Conservation (phyloP, 1,139 yeast species). For the Candida albicans region DNA sequence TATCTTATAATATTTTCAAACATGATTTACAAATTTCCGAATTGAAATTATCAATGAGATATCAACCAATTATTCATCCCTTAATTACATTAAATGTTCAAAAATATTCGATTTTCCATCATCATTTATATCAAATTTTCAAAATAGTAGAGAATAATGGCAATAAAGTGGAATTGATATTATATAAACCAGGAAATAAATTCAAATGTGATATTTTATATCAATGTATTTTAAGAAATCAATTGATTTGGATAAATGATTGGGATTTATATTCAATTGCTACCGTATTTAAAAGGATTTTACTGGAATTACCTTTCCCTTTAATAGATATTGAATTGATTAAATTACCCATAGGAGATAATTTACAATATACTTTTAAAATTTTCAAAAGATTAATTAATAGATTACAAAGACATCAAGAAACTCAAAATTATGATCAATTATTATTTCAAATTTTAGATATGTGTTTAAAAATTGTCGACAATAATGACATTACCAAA, state of each 20-base stretch:
- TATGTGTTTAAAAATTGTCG: constrained; percentile 36
- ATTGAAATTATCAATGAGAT: constrained; percentile 20
- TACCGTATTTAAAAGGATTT: constrained; percentile 49
- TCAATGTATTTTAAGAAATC: constrained; percentile 56
- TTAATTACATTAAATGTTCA: constrained; percentile 20
- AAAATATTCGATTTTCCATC: constrained; percentile 34
- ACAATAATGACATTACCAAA: constrained; percentile 34
- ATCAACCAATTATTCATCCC: constrained; percentile 25
- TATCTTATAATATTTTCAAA: constrained; percentile 71
- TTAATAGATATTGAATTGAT: constrained; percentile 46
- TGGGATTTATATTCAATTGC: constrained; percentile 65
- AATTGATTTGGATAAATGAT: constrained; percentile 56
- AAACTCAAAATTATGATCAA: constrained; percentile 17
- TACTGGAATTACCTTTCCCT: constrained; percentile 45
- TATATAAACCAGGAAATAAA: constrained; percentile 61
- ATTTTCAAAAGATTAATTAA: constrained; percentile 24
- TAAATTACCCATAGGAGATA: constrained; percentile 49
- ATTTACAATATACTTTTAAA: constrained; percentile 35
- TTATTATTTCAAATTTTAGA: constrained; percentile 44
- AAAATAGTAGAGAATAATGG: constrained; percentile 48
- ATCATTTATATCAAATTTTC: constrained; percentile 51
- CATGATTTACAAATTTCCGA: constrained; percentile 33
- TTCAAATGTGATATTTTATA: constrained; percentile 49
- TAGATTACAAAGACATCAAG: constrained; percentile 10
- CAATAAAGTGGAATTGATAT: constrained; percentile 45